Conservation (phyloP, 495 filamentous ascomycete species). For the Pseudomonodictys pantanalensis region DNA sequence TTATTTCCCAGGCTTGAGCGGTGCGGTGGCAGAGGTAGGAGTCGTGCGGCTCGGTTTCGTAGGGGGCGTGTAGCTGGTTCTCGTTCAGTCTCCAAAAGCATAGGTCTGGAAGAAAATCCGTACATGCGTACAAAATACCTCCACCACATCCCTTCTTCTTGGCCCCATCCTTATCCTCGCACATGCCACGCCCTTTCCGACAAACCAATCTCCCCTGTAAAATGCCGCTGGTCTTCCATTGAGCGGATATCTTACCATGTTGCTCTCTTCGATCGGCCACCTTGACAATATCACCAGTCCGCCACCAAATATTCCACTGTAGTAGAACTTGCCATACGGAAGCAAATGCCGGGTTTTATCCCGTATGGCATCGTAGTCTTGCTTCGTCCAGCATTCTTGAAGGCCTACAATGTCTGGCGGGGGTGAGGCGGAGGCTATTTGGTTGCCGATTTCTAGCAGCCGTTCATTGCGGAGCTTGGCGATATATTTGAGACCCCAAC, state of each 20-base stretch:
- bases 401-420: conserved; percentile 83
- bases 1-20: conserved; percentile 96
- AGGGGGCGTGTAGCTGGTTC: conserved; percentile 75
- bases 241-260: conserved; percentile 81
- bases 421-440: conserved; percentile 51
- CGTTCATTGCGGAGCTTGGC: conserved; percentile 76
- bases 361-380: conserved; percentile 83
- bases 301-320: conserved; percentile 81
- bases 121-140: conserved; percentile 92
- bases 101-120: conserved; percentile 18
- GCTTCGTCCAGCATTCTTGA: conserved; percentile 93
- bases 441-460: conserved; percentile 71
- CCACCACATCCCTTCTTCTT: conserved; percentile 63
- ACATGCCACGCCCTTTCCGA: conserved; percentile 90
- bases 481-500: conserved; percentile 92
- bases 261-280: conserved; percentile 95
- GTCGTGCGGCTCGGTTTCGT: conserved; percentile 74
- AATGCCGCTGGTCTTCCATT: conserved; percentile 93
- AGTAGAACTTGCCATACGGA: conserved; percentile 95
- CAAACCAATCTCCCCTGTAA: conserved; percentile 90
- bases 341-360: conserved; percentile 69
- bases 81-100: conserved; percentile 18
- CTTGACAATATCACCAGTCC: conserved; percentile 88
- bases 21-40: conserved; percentile 86
- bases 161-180: conserved; percentile 75